These are phyloP conservation scores for Dendrobium nobile DNA, from an alignment of 106 monocot species.

Conservation along the genomic window DNA sequence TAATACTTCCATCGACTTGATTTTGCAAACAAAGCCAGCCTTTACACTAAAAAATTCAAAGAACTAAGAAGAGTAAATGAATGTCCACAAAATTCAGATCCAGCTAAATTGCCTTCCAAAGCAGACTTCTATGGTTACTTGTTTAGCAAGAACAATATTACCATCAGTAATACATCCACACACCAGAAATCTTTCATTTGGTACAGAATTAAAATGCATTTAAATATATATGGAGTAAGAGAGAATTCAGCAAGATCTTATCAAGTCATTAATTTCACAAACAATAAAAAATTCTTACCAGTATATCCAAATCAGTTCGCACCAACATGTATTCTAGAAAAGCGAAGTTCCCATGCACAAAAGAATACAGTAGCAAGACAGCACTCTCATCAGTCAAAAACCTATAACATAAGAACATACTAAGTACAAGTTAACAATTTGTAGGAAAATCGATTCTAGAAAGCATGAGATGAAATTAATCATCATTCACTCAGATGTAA, in stretches of 20 bases:
- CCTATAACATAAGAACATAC: constrained; percentile 23
- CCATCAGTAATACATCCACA: not conserved
- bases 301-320: constrained; percentile 94
- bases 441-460: not conserved
- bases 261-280: not conserved
- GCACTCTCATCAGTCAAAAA: constrained; percentile 76
- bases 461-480: not conserved
- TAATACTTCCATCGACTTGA: not conserved
- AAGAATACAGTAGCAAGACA: constrained; percentile 74
- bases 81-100: not conserved
- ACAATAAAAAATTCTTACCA: constrained; percentile 46
- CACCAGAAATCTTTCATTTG: not conserved
- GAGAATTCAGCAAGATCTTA: not conserved
- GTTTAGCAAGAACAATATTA: not conserved
- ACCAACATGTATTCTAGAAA: constrained; percentile 95
- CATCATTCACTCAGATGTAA: not conserved
- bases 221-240: too few relatives aligned
- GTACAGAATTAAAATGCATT: too few relatives aligned
- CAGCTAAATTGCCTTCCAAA: not conserved
- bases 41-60: not conserved
- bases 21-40: not conserved
- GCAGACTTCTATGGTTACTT: too few relatives aligned
- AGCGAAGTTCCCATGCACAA: constrained; percentile 87
- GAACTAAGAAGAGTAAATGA: not conserved
- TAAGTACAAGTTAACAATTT: not conserved